phyloP scores from a whole-genome alignment of 2,329 filamentous ascomycete species.

The Paraphaeosphaeria minitans region DNA sequence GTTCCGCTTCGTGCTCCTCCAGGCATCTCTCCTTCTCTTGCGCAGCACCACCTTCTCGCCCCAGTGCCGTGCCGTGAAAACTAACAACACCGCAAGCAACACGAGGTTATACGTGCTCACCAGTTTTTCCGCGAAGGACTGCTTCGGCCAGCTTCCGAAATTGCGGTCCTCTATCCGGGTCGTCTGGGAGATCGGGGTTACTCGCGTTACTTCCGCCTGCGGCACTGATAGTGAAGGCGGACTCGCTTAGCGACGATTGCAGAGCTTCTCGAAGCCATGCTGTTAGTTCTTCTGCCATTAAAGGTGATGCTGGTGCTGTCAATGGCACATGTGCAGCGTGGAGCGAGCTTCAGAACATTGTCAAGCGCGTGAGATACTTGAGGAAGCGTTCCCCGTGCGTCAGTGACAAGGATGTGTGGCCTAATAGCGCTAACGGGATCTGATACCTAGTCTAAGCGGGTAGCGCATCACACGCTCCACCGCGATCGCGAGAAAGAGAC shows the following conservation, averaged over 20 bases:
- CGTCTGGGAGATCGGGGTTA: slow-evolving; percentile 26
- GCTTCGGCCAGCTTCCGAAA: slow-evolving; percentile 44
- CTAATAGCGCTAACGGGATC: slow-evolving; percentile 1
- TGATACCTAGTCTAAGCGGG: slow-evolving; percentile 9
- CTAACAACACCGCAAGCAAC: slow-evolving; percentile 42
- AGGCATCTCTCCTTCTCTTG: slow-evolving; percentile 18
- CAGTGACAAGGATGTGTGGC: background rate
- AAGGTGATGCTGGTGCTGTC: background rate
- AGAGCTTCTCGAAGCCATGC: background rate
- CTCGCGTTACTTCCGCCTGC: slow-evolving; percentile 19
- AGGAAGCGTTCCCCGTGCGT: background rate
- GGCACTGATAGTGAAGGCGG: background rate
- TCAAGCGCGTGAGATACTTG: background rate
- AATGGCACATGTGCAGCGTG: background rate
- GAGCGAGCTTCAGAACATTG: background rate
- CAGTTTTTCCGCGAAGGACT: slow-evolving; percentile 47
- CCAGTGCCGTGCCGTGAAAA: slow-evolving; percentile 48
- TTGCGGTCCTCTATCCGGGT: slow-evolving; percentile 43
- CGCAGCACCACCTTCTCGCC: slow-evolving; percentile 30
- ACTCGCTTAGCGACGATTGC: background rate
- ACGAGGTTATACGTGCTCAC: slow-evolving; percentile 49
- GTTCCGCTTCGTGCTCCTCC: background rate
- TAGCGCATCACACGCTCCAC: background rate
- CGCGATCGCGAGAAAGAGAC: background rate
- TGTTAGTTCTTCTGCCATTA: background rate